phyloP scores from a whole-genome alignment of 2,329 filamentous ascomycete genomes.

The Neonectria coccinea region DNA sequence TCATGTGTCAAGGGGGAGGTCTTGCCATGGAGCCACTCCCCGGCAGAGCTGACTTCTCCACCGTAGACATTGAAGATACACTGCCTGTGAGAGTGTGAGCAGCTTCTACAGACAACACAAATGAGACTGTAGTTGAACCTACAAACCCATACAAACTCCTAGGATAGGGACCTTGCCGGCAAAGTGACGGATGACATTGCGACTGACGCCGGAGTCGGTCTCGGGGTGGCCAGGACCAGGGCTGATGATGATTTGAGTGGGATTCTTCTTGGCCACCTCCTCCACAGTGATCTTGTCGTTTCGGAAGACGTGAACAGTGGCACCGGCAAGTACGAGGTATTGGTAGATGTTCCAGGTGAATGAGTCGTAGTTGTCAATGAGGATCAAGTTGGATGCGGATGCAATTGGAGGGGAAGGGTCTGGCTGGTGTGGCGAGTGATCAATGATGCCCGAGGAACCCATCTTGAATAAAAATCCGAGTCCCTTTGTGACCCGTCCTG shows the following conservation, averaged over 20 bases:
- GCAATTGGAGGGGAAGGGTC: slow-evolving; percentile 77
- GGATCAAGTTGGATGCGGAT: slow-evolving; percentile 88
- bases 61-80: slow-evolving; percentile 97
- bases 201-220: slow-evolving; percentile 92
- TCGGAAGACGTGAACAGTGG: slow-evolving; percentile 87
- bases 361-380: slow-evolving; percentile 99
- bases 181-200: slow-evolving; percentile 90
- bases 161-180: slow-evolving; percentile 94
- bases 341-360: slow-evolving; percentile 99
- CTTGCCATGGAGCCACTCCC: slow-evolving; percentile 97
- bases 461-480: slow-evolving; percentile 51
- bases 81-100: slow-evolving; percentile 66
- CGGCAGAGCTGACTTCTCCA: slow-evolving; percentile 89
- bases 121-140: slow-evolving; percentile 28
- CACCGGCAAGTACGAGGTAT: slow-evolving; percentile 96
- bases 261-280: slow-evolving; percentile 83
- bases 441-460: slow-evolving; percentile 66
- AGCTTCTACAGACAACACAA: background rate
- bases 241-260: slow-evolving; percentile 94
- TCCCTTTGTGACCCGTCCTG: slow-evolving; percentile 4
- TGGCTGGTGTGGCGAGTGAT: slow-evolving; percentile 90
- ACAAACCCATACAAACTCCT: slow-evolving; percentile 99
- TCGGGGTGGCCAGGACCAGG: slow-evolving; percentile 93
- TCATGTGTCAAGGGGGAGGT: slow-evolving; percentile 93
- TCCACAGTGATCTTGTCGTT: slow-evolving; percentile 93